phyloP scores from a whole-genome alignment of 352 stramenopile genomes.

The Phytopythium aichiense region DNA sequence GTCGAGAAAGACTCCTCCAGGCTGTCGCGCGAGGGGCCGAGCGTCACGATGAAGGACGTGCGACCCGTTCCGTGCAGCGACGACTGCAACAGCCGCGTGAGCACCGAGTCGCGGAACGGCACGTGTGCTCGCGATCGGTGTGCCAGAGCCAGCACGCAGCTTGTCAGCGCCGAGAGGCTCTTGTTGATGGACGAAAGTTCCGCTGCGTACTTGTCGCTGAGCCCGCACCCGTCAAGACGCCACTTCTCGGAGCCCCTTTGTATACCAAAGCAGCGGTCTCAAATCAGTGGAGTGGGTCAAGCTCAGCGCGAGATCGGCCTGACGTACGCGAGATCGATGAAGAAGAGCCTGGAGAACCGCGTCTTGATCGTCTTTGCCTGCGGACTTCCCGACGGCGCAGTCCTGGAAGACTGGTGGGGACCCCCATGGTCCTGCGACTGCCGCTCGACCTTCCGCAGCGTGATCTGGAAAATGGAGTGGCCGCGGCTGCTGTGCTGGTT shows the following conservation, averaged over 20 bases:
- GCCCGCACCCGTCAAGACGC: slow-evolving; percentile 47
- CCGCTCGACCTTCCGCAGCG: slow-evolving; percentile 33
- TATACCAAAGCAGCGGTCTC: background rate
- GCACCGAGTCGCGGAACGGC: slow-evolving; percentile 63
- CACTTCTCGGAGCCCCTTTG: slow-evolving; percentile 64
- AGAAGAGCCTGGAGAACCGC: slow-evolving; percentile 52
- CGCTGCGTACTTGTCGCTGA: slow-evolving; percentile 57
- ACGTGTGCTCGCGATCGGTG: slow-evolving; percentile 51
- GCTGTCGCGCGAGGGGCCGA: slow-evolving; percentile 47
- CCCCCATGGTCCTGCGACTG: background rate
- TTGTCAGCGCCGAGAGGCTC: slow-evolving; percentile 67
- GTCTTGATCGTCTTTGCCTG: slow-evolving; percentile 17
- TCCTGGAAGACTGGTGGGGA: background rate
- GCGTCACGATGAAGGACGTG: slow-evolving; percentile 64
- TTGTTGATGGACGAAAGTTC: slow-evolving; percentile 73
- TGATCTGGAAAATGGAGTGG: slow-evolving; percentile 73
- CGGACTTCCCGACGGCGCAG: slow-evolving; percentile 3
- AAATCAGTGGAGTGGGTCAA: slow-evolving; percentile 3
- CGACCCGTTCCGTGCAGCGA: slow-evolving; percentile 48
- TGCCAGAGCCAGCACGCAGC: slow-evolving; percentile 67
- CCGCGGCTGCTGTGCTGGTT: slow-evolving; percentile 67
- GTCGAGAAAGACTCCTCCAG: slow-evolving; percentile 71
- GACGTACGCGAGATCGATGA: slow-evolving; percentile 67
- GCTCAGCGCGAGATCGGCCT: background rate
- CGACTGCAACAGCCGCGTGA: slow-evolving; percentile 66